phyloP scores from a whole-genome alignment of 2,329 filamentous ascomycete genomes.

The Cladorrhinum sp. region DNA sequence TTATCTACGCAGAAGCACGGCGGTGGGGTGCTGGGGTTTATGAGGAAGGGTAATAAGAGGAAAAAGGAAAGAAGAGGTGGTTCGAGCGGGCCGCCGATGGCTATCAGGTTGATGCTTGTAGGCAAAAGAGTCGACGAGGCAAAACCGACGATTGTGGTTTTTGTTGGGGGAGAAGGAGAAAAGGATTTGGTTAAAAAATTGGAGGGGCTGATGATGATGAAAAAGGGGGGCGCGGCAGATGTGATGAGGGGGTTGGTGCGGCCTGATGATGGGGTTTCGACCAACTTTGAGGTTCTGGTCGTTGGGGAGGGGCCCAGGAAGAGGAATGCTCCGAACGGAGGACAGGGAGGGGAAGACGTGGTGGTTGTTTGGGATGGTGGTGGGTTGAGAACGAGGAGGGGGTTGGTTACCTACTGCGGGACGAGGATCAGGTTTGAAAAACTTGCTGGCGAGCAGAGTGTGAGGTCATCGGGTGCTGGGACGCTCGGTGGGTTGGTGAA shows the following conservation, averaged over 20 bases:
- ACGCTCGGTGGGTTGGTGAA: slow-evolving; percentile 19
- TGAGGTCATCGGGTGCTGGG: not conserved
- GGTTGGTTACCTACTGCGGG: slow-evolving; percentile 12
- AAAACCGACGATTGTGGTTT: slow-evolving; percentile 14
- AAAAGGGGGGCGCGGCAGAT: no score
- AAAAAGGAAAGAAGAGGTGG: not conserved
- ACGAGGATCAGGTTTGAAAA: slow-evolving; percentile 2
- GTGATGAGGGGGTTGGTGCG: slow-evolving; percentile 5
- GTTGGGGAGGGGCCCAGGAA: slow-evolving; percentile 10
- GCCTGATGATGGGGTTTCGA: slow-evolving; percentile 15
- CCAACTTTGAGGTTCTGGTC: slow-evolving; percentile 11
- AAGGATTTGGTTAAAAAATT: not conserved
- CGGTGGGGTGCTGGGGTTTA: no score
- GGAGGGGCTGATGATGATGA: slow-evolving; percentile 6
- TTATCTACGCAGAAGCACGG: not conserved
- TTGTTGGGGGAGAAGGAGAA: slow-evolving; percentile 1
- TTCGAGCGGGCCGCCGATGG: not conserved
- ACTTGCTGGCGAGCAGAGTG: not conserved
- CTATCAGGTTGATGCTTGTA: slow-evolving; percentile 15
- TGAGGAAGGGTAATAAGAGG: not conserved
- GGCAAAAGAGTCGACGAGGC: not conserved
- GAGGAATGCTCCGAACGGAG: not conserved
- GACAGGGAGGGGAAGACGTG: slow-evolving; percentile 1
- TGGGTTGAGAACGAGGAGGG: not conserved
- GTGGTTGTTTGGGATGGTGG: slow-evolving; percentile 4